Evolutionary conservation across 169 alveolate species (phyloP), one percentile per base, ranked within the genome.

Genomic region (Cryptosporidium canis): DNA sequence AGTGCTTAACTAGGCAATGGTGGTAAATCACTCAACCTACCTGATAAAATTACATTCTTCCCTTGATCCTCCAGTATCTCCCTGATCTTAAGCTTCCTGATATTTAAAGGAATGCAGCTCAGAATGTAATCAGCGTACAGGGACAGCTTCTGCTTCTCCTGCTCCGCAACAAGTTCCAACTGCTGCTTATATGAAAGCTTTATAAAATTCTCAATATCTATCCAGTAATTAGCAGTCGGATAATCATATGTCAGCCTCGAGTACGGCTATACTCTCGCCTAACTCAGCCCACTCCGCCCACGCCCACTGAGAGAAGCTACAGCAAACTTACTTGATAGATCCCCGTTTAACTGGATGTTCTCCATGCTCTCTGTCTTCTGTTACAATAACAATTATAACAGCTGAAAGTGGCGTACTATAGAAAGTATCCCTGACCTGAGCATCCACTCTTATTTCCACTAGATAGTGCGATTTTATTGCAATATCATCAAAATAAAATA

Each of bases 131-230:
- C 87, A 24, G 66, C 47, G 58, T 77, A 77, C 16, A 77, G 44
- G 45, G 33, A 58, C 39, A 77, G 27, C 64, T 58, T 77, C 44
- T 77, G 87, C 37, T 77, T 56, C 39, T 77, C 87, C 45, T 77
- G 87, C 24, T 77, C 70, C 5, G 63, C 16, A 18, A 61, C 87
- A 24, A 77, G 66, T 31, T 77, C 72, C 27, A 77, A 41, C 27
- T 77, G 87, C 33, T 77, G 70, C 39, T 56, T 61, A 18, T 77
- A 77, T 27, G 87, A 56, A 6, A 51, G 64, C 66, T 58, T 77
- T 5, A 58, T 77, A 24, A 77, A 77, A 58, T 58, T 77, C 37
- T 77, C 72, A 39, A 77, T 35, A 77, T 77, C 72, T 77, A 61
- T 7, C 24, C 21, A 61, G 12, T 29, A 61, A 31, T 61, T 29